A percentile compares a stretch with the other conserved stretches of the same genome.
Conservation (phyloP, 495 filamentous ascomycete species). For the Parachaetomium inaequale region DNA sequence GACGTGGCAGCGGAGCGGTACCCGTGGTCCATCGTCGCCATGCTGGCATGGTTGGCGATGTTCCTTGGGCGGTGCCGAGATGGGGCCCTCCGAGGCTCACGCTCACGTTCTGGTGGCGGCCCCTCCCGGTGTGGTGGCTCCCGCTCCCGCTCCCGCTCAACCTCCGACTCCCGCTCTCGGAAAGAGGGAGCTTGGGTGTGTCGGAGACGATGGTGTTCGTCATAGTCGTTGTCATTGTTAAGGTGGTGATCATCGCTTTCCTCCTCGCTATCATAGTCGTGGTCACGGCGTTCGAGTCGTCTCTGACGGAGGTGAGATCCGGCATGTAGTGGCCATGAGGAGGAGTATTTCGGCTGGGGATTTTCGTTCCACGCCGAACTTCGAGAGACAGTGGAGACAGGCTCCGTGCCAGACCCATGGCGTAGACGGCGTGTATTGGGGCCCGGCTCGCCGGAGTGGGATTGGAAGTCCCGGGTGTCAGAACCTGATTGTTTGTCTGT, state of each 20-base stretch:
- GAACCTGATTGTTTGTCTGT: constrained; percentile 10
- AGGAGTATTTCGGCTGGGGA: constrained; percentile 20
- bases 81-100: neutral
- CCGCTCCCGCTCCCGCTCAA: neutral
- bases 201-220: neutral
- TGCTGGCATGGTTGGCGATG: constrained; percentile 16
- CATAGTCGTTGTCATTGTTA: constrained; percentile 7
- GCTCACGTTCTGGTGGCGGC: neutral
- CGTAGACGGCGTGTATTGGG: neutral
- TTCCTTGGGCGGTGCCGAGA: constrained; percentile 10
- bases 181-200: neutral
- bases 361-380: constrained; percentile 18
- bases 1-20: constrained; percentile 20
- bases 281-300: neutral
- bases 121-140: neutral
- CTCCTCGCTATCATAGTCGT: constrained; percentile 13
- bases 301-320: constrained; percentile 1
- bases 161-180: neutral
- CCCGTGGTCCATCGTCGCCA: constrained; percentile 17
- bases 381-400: constrained; percentile 6
- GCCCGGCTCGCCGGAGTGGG: constrained; percentile 8
- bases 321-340: constrained; percentile 24
- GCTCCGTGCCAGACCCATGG: neutral
- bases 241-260: constrained; percentile 16
- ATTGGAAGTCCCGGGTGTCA: constrained; percentile 1